Evolutionary conservation across 2,329 filamentous ascomycete genomes (phyloP).

Genomic region (Ceratocystis alfenasii): DNA sequence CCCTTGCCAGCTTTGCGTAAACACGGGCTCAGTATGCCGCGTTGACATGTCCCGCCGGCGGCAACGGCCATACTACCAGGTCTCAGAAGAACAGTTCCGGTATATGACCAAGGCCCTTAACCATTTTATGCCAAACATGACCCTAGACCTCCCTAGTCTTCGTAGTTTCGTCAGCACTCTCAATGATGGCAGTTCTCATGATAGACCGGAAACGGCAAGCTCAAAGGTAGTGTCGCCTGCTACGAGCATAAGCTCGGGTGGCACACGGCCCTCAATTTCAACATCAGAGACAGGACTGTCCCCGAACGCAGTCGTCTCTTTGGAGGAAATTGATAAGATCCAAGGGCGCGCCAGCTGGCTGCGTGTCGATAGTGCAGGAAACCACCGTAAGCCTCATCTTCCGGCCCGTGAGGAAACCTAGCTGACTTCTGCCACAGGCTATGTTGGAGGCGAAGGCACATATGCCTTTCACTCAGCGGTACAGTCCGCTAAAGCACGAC

Average conservation of each 20-base stretch:
- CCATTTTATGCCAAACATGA: conserved; percentile 26
- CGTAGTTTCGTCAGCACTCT: conserved; percentile 19
- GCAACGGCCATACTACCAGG: conserved; percentile 28
- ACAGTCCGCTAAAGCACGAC: conserved; percentile 24
- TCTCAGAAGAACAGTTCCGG: conserved; percentile 27
- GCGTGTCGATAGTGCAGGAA: background rate
- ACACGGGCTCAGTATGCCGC: conserved; percentile 26
- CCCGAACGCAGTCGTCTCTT: background rate
- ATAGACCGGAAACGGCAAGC: background rate
- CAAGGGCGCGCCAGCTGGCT: background rate
- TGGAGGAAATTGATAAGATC: conserved; percentile 12
- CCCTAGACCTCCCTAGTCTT: conserved; percentile 26
- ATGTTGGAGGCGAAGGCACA: conserved; percentile 25
- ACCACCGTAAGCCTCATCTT: background rate
- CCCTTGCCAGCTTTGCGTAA: conserved; percentile 27
- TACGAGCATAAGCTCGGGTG: background rate
- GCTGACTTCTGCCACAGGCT: conserved; percentile 20
- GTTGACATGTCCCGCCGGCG: conserved; percentile 27
- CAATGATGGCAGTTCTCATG: background rate
- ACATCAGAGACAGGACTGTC: background rate
- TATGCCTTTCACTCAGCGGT: conserved; percentile 26
- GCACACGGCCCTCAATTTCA: background rate
- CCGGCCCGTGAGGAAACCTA: background rate
- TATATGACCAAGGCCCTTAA: conserved; percentile 27
- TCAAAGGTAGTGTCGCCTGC: background rate